Conservation (phyloP, 2,329 filamentous ascomycete species). For the Claviceps sp. region DNA sequence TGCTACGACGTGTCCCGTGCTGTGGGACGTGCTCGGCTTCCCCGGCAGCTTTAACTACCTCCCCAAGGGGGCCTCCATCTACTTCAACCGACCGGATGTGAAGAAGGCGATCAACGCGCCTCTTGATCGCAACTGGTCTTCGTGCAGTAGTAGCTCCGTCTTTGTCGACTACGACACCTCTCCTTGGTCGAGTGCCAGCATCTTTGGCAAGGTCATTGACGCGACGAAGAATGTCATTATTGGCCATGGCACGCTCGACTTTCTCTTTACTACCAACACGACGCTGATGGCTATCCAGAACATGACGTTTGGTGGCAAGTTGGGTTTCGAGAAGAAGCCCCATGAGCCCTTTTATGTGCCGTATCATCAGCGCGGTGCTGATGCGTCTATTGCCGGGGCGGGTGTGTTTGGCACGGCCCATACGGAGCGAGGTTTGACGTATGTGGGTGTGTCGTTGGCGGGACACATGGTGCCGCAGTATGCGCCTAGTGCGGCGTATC, state of each 20-base stretch:
- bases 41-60: conserved; percentile 51
- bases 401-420: conserved; percentile 57
- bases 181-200: neutral
- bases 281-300: conserved; percentile 62
- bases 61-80: conserved; percentile 39
- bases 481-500: conserved; percentile 51
- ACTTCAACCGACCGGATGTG: conserved; percentile 58
- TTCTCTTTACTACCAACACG: conserved; percentile 52
- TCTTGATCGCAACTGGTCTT: conserved; percentile 31
- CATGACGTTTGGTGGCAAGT: conserved; percentile 61
- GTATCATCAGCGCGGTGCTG: conserved; percentile 3
- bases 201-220: conserved; percentile 56
- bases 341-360: conserved; percentile 55
- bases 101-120: conserved; percentile 55
- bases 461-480: conserved; percentile 60
- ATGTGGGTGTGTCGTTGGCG: conserved; percentile 44
- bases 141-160: conserved; percentile 35
- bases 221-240: conserved; percentile 58
- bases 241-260: conserved; percentile 59
- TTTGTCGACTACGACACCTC: conserved; percentile 18
- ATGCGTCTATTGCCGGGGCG: conserved; percentile 31
- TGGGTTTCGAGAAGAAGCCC: conserved; percentile 52
- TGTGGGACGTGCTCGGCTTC: conserved; percentile 60
- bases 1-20: conserved; percentile 53
- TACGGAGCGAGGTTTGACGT: conserved; percentile 64